Evolutionary conservation across 805 yeast species (phyloP), one percentile per base, ranked within the genome.

Genomic region (Saccharomycopsis amapae): DNA sequence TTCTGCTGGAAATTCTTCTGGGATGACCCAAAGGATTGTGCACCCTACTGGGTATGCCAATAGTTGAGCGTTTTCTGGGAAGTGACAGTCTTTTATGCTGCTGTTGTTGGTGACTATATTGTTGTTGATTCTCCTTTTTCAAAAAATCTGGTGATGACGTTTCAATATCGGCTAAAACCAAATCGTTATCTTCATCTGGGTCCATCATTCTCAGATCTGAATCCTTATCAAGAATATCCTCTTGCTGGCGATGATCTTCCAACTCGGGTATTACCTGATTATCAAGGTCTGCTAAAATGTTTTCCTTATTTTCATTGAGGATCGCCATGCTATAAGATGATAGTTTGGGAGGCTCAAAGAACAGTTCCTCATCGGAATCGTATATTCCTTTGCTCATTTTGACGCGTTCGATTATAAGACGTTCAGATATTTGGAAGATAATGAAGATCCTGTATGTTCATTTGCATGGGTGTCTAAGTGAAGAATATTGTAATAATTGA

Each of bases 341-440:
- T 18, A 50, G 38, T 36, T 50, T 50, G 10, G 53, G 53, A 17
- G 53, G 53, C 28, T 50, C 53, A 34, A 50, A 43, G 33, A 50
- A 50, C 53, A 50, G 51, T 26, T 50, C 53, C 33, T 50, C 53
- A 19, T 50, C 53, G n/a, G 53, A 50, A 23, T 50, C 53, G 32
- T 49, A 48, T 22, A 37, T 26, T 32, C 37, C 20, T 36, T 44
- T 38, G 32, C 28, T 44, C 48, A 44, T 48, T n/a, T n/a, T n/a
- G 22, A 33, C 31, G 38, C 40, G 42, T 20, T 19, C 24, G 6
- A n/a, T n/a, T n/a, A n/a, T n/a, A n/a, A n/a, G n/a, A n/a, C n/a
- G n/a, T n/a, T n/a, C n/a, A n/a, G n/a, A n/a, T n/a, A n/a, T n/a
- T n/a, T n/a, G n/a, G n/a, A n/a, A n/a, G n/a, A n/a, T n/a, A n/a